Evolutionary conservation across 2,329 filamentous ascomycete genomes (phyloP).

Genomic region (Colletotrichum lupini): DNA sequence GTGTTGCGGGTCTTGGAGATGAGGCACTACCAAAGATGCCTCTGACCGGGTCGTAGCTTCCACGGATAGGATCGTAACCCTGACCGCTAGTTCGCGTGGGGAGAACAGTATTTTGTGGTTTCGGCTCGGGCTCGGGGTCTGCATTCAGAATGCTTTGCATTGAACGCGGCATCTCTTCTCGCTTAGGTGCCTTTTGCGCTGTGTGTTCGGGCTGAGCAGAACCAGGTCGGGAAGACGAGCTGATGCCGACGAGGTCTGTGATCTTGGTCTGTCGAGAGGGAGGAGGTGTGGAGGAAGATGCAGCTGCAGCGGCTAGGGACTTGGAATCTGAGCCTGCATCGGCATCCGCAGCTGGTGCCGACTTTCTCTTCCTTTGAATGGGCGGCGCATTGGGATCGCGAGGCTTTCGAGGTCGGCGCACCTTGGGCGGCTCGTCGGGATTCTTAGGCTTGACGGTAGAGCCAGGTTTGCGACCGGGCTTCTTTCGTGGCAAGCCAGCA

Average conservation of each 20-base stretch:
- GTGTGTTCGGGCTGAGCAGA: constrained; percentile 46
- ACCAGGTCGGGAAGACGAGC: constrained; percentile 40
- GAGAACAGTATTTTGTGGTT: constrained; percentile 55
- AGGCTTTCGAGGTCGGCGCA: constrained; percentile 65
- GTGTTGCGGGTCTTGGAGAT: constrained; percentile 60
- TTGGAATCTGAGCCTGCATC: constrained; percentile 49
- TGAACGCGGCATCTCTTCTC: constrained; percentile 61
- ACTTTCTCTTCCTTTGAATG: constrained; percentile 66
- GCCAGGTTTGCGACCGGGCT: constrained; percentile 74
- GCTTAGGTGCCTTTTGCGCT: constrained; percentile 60
- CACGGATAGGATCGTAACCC: constrained; percentile 90
- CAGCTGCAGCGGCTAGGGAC: constrained; percentile 45
- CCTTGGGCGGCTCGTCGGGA: constrained; percentile 58
- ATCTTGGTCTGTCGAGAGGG: constrained; percentile 51
- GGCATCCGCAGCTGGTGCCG: constrained; percentile 50
- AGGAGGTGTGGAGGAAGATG: constrained; percentile 36
- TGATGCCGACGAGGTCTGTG: constrained; percentile 48
- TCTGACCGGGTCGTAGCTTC: constrained; percentile 74
- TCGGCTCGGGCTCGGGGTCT: constrained; percentile 54
- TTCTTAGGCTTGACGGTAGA: constrained; percentile 59
- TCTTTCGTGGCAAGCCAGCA: constrained; percentile 69
- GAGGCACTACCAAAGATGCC: constrained; percentile 52
- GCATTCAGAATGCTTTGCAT: constrained; percentile 69
- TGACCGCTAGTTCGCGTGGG: constrained; percentile 76
- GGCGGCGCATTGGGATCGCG: constrained; percentile 69